Base-by-base conservation (phyloP, 2,329 filamentous ascomycete genomes). In the Drechslerella coelobrocha region DNA sequence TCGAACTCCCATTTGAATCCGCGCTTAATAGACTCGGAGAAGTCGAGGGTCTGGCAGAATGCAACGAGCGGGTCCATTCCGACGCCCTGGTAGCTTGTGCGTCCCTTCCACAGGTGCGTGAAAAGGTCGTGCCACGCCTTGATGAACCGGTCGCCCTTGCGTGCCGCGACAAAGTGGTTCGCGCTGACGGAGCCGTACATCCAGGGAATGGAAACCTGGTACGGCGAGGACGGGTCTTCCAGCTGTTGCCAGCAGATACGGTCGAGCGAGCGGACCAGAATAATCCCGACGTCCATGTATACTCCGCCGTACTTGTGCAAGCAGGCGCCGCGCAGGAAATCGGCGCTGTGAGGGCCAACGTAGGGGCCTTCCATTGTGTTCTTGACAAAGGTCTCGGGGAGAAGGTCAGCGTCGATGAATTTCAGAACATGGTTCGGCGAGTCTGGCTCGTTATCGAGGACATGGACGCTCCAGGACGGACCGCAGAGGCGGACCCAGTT, bases 101-200 rank as follows among this genome's bases (percentile, higher is more conserved):
- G 73, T 2, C 76, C 78, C 17, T 77, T 75, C 79, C 80, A 81
- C 7, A 81, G 73, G 4, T 77, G 69, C 50, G 75, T 60, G 65
- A 78, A 81, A 12, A 79, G 76, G 10, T 79, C 76, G 61, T 81
- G 78, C 80, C 81, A 82, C 62, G 75, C 77, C 72, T 78, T 80
- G 61, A 83, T 80, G 66, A 83, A 82, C 0, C 75, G 75, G 56
- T 82, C 80, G 8, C 78, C 78, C 34, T 79, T 79, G 37, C 81
- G 78, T 1, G 78, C 75, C 1, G 80, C 80, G 10, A 83, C 77
- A 68, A 83, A 82, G 51, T 80, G 79, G 55, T 83, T 83, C 24
- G 76, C 75, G 47, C 78, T 77, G 5, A 71, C 55, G 19, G 76
- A 74, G 2, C 57, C 75, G 34, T 76, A 77, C 27, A 78, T 75